A percentile compares a stretch with the other conserved stretches of the same genome.
Evolutionary conservation across 306 rosid species (phyloP).

Genomic region (Styphnolobium japonicum): DNA sequence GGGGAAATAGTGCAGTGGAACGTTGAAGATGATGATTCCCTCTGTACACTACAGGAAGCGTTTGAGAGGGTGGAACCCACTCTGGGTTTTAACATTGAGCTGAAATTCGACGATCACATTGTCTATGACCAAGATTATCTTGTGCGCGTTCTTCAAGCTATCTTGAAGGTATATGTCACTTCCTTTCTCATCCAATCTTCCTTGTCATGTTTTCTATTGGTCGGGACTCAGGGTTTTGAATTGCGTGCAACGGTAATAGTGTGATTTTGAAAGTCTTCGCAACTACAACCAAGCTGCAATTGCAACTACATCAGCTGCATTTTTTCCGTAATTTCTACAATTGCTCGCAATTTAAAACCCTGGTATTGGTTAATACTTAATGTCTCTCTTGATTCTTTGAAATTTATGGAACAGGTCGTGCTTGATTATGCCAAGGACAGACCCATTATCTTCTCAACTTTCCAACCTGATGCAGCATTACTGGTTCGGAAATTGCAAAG

Average conservation of each 20-base stretch:
- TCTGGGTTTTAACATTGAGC: slow-evolving; percentile 71
- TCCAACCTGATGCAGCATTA: slow-evolving; percentile 77
- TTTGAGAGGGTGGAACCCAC: slow-evolving; percentile 51
- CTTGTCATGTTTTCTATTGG: background rate
- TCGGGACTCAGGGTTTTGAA: too few relatives aligned
- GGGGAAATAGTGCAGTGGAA: slow-evolving; percentile 55
- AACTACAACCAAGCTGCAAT: too few relatives aligned
- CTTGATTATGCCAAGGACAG: slow-evolving; percentile 56
- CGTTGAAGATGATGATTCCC: slow-evolving; percentile 67
- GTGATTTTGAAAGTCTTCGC: too few relatives aligned
- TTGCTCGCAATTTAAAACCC: too few relatives aligned
- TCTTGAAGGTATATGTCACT: slow-evolving; percentile 41
- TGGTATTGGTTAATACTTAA: too few relatives aligned
- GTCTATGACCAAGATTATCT: slow-evolving; percentile 52
- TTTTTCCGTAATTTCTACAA: too few relatives aligned
- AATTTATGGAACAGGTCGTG: slow-evolving; percentile 49
- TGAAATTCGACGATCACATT: slow-evolving; percentile 70
- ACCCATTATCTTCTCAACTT: slow-evolving; percentile 67
- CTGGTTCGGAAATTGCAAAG: slow-evolving; percentile 54
- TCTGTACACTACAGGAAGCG: slow-evolving; percentile 74
- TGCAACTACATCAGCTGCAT: too few relatives aligned
- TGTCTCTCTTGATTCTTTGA: background rate
- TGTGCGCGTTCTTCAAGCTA: slow-evolving; percentile 45
- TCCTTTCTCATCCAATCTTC: too few relatives aligned
- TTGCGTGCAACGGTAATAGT: too few relatives aligned